Evolutionary conservation across 257 asterid genomes (phyloP), one percentile per base, ranked within the genome.

Genomic region (Nicotiana sylvestris): DNA sequence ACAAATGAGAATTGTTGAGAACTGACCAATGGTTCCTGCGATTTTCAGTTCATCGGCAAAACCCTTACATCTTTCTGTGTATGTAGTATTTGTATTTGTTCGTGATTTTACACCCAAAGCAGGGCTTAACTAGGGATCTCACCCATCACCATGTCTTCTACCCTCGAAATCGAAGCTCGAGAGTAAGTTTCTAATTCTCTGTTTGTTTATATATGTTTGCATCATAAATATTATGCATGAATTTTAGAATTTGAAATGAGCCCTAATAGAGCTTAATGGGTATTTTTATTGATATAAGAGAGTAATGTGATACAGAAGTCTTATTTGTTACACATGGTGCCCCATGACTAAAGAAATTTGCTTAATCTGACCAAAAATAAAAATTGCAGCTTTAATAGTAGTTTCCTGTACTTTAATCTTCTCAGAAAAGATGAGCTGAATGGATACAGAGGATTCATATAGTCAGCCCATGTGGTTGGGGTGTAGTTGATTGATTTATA

Each of bases 91-190:
- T 43, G 49, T 10, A 35, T 18, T 18, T 33, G 27, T 10, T 69
- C 17, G 10, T 43, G 33, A 70, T 43, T 72, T 2, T 8, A 9
- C 3, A 10, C 56, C 46, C 57, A 39, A n/a, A 39, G 18, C 77
- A 69, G 57, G 57, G 32, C 7, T 37, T 35, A 17, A 10, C 29
- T 5, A 2, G 3, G 70, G 2, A 83, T 65, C 58, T 83, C 77
- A 51, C 85, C 33, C 33, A 16, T 33, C 80, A 84, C 89, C 84
- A 95, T 95, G 98, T 91, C 98, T 86, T 95, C 98, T 53, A 92
- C 98, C 29, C 98, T 93, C 67, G 98, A 93, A 90, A 95, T 95
- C 85, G 98, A 95, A 90, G 98, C 98, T 84, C 93, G 92, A 85
- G 98, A 95, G 98, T 95, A 95, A 87, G 39, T 60, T 68, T 37